These are phyloP conservation scores for Pythium coloratum DNA, from an alignment of 352 stramenopile genomes.

Conservation along the genomic window DNA sequence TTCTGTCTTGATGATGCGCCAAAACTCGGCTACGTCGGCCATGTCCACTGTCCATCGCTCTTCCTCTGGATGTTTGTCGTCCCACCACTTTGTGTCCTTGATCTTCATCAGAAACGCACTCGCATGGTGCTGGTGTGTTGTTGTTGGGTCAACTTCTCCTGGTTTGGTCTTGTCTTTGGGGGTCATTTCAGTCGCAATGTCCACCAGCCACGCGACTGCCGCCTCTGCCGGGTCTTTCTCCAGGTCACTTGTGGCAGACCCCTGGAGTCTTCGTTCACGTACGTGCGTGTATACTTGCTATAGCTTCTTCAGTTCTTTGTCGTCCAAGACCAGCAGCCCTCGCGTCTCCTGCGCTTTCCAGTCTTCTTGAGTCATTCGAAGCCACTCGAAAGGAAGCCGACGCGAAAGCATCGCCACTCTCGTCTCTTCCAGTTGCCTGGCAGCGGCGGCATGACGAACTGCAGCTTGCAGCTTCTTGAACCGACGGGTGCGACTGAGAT, in stretches of 20 bases:
- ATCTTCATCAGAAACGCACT: conserved; percentile 12
- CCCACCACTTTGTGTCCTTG: conserved; percentile 21
- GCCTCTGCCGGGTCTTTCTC: background rate
- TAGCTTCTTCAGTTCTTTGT: conserved; percentile 33
- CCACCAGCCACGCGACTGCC: conserved; percentile 7
- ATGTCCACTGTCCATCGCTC: conserved; percentile 19
- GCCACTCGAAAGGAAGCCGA: conserved; percentile 38
- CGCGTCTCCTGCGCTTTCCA: conserved; percentile 38
- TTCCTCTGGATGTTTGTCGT: conserved; percentile 16
- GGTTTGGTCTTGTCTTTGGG: conserved; percentile 12
- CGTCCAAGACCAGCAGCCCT: conserved; percentile 47
- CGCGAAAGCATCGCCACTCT: background rate
- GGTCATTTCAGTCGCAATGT: conserved; percentile 21
- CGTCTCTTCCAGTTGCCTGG: background rate
- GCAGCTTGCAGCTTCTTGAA: conserved; percentile 47
- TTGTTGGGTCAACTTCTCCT: background rate
- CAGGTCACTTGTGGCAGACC: conserved; percentile 18
- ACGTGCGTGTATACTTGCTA: conserved; percentile 13
- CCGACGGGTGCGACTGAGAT: conserved; percentile 21
- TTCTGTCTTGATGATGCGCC: conserved; percentile 27
- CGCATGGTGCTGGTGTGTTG: conserved; percentile 9
- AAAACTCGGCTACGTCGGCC: conserved; percentile 60
- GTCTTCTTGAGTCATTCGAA: conserved; percentile 57
- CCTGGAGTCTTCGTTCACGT: background rate
- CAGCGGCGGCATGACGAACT: conserved; percentile 24